A percentile compares a stretch with the other conserved stretches of the same genome.
These are phyloP conservation scores for Candida freyschussii DNA, from an alignment of 1,139 yeast species.

Conservation along the genomic window DNA sequence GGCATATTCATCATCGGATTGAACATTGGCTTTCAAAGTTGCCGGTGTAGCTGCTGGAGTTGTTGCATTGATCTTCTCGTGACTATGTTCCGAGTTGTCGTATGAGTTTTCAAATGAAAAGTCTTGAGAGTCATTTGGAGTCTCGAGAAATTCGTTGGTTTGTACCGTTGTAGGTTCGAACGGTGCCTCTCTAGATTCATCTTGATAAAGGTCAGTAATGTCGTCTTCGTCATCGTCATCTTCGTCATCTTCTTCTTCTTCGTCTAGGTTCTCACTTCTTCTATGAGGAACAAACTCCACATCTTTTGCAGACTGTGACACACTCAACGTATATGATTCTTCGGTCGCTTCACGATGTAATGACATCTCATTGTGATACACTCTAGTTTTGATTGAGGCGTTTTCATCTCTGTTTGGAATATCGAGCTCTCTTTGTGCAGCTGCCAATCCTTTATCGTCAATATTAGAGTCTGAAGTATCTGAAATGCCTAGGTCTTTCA, in stretches of 20 bases:
- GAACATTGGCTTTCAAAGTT: conserved; percentile 11
- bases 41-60: conserved; percentile 14
- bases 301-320: conserved; percentile 11
- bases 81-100: conserved; percentile 10
- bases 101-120: conserved; percentile 20
- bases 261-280: conserved; percentile 8
- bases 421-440: conserved; percentile 6
- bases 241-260: conserved; percentile 12
- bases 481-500: conserved; percentile 9
- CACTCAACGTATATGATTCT: conserved; percentile 1
- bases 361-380: too few relatives aligned
- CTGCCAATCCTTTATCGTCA: background rate
- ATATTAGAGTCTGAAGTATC: too few relatives aligned
- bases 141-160: conserved; percentile 1
- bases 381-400: background rate
- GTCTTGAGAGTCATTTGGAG: conserved; percentile 14
- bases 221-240: conserved; percentile 17
- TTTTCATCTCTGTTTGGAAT: conserved; percentile 7
- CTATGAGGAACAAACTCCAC: conserved; percentile 22
- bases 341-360: too few relatives aligned
- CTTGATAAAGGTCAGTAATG: conserved; percentile 20
- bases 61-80: conserved; percentile 10
- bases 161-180: conserved; percentile 1
- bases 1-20: conserved; percentile 21
- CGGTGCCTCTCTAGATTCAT: conserved; percentile 9